phyloP scores from a whole-genome alignment of 192 early-diverging fungal species.

The Rhizophagus clarus region DNA sequence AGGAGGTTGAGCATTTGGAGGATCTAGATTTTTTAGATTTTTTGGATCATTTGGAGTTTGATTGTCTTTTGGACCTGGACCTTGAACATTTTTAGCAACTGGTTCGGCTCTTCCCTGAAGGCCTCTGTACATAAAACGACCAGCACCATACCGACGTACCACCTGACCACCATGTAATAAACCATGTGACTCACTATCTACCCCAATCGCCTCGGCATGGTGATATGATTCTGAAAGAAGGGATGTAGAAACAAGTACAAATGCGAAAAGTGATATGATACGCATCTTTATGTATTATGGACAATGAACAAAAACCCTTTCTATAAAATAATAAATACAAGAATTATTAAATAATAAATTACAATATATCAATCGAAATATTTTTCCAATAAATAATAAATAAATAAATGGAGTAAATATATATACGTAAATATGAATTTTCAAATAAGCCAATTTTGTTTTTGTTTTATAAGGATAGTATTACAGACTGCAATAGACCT shows the following conservation, averaged over 20 bases:
- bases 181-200: not conserved
- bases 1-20: too few species aligned
- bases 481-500: too few species aligned
- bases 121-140: not conserved
- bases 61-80: not conserved
- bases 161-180: not conserved
- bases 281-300: slow-evolving; percentile 3
- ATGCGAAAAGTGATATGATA: not conserved
- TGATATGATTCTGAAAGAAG: slow-evolving; percentile 8
- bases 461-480: too few species aligned
- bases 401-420: too few species aligned
- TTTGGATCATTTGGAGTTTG: not conserved
- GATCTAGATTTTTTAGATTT: too few species aligned
- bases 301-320: not conserved
- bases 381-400: too few species aligned
- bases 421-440: too few species aligned
- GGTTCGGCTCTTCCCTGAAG: not conserved
- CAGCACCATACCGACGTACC: not conserved
- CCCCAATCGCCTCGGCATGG: not conserved
- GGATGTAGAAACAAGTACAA: slow-evolving; percentile 14
- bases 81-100: not conserved
- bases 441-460: too few species aligned
- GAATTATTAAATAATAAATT: not conserved
- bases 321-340: not conserved
- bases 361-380: not conserved